Percentiles rank a stretch among this genome's conserved stretches.
phyloP scores from a whole-genome alignment of 345 rosid species.

The Punica granatum region DNA sequence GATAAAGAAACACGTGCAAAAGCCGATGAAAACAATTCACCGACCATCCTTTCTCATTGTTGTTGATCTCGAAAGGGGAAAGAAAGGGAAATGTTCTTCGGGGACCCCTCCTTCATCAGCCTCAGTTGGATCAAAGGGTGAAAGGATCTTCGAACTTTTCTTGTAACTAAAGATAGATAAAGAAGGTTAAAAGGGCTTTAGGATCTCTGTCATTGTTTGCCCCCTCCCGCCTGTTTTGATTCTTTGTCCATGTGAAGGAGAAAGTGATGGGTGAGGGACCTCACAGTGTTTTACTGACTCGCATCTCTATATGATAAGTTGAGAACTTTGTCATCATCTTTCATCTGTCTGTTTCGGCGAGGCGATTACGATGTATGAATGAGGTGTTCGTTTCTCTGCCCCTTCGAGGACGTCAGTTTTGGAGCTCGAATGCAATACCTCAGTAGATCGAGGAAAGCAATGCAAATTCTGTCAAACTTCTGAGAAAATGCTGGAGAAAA shows the following conservation, averaged over 20 bases:
- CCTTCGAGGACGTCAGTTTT: no score
- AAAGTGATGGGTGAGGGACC: neutral
- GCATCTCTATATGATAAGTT: no score
- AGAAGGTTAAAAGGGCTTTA: neutral
- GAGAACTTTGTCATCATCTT: no score
- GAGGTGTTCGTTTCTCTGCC: no score
- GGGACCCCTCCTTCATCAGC: neutral
- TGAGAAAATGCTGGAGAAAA: no score
- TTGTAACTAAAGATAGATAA: neutral
- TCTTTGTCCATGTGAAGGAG: conserved; percentile 1
- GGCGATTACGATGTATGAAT: no score
- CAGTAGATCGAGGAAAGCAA: no score
- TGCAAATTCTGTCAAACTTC: no score
- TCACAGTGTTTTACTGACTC: no score
- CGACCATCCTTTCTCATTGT: neutral
- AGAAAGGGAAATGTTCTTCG: neutral
- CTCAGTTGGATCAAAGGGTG: neutral
- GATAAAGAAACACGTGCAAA: no score
- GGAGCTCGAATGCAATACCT: no score
- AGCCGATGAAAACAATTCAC: neutral
- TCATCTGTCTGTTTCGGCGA: no score
- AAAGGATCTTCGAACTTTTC: neutral
- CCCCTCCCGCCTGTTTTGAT: neutral
- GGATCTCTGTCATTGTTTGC: neutral
- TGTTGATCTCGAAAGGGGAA: neutral